phyloP scores from a whole-genome alignment of 352 stramenopile species.

The Phytophthora aleatoria region DNA sequence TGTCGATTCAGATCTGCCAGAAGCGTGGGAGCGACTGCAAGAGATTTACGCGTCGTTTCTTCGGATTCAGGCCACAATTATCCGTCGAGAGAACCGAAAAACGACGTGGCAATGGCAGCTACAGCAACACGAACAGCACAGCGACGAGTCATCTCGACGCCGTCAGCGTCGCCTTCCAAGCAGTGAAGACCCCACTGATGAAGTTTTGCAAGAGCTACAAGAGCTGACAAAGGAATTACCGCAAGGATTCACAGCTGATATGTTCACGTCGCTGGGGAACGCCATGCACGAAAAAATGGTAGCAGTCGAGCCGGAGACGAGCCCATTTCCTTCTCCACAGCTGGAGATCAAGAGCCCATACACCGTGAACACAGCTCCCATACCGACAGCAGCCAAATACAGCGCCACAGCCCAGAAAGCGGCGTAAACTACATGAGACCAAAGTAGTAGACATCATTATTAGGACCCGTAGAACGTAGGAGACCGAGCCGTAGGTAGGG shows the following conservation, averaged over 20 bases:
- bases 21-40: constrained; percentile 42
- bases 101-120: constrained; percentile 23
- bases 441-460: constrained; percentile 16
- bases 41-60: constrained; percentile 51
- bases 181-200: constrained; percentile 25
- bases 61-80: constrained; percentile 42
- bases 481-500: constrained; percentile 8
- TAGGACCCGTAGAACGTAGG: constrained; percentile 16
- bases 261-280: constrained; percentile 66
- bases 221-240: constrained; percentile 49
- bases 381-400: constrained; percentile 15
- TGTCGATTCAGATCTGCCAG: constrained; percentile 14
- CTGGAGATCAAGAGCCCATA: constrained; percentile 10
- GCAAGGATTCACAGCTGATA: constrained; percentile 61
- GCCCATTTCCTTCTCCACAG: constrained; percentile 10
- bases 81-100: constrained; percentile 29
- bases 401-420: constrained; percentile 17
- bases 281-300: constrained; percentile 47
- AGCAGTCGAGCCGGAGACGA: constrained; percentile 15
- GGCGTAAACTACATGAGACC: constrained; percentile 14
- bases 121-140: constrained; percentile 26
- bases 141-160: constrained; percentile 8
- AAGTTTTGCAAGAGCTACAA: constrained; percentile 42
- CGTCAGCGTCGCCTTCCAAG: constrained; percentile 27
- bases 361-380: background rate